phyloP scores from a whole-genome alignment of 2,329 filamentous ascomycete genomes.

The Diplodia corticola region DNA sequence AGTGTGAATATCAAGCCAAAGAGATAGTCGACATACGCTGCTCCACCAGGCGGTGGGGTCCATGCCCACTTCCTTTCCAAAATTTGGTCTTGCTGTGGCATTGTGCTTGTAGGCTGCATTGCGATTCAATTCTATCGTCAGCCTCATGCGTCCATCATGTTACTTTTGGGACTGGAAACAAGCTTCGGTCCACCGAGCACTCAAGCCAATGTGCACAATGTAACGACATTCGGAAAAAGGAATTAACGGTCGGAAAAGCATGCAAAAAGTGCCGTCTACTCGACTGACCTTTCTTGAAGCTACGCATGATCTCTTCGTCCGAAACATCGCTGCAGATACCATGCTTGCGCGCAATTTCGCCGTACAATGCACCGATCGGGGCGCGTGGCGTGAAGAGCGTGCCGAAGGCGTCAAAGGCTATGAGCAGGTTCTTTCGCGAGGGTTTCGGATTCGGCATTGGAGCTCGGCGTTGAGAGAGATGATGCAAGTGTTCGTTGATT shows the following conservation, averaged over 20 bases:
- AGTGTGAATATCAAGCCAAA: neutral
- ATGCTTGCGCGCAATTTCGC: conserved; percentile 51
- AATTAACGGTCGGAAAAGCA: neutral
- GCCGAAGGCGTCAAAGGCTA: conserved; percentile 67
- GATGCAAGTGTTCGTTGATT: neutral
- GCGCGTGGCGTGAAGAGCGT: conserved; percentile 59
- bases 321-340: conserved; percentile 47
- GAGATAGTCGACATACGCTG: conserved; percentile 46
- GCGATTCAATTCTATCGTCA: neutral
- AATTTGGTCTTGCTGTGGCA: conserved; percentile 56
- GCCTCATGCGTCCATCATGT: neutral
- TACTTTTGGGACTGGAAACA: neutral
- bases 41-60: conserved; percentile 60
- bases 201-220: neutral
- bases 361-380: conserved; percentile 57
- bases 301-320: conserved; percentile 42
- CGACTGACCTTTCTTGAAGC: conserved; percentile 42
- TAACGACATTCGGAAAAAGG: no score
- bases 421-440: conserved; percentile 48
- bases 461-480: neutral
- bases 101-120: conserved; percentile 51
- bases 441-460: neutral
- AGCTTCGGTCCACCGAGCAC: neutral
- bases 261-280: neutral
- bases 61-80: conserved; percentile 56